Evolutionary conservation across 148 eudicot species (phyloP), one percentile per base, ranked within the genome.

Genomic region (Salicornia ramosissima): DNA sequence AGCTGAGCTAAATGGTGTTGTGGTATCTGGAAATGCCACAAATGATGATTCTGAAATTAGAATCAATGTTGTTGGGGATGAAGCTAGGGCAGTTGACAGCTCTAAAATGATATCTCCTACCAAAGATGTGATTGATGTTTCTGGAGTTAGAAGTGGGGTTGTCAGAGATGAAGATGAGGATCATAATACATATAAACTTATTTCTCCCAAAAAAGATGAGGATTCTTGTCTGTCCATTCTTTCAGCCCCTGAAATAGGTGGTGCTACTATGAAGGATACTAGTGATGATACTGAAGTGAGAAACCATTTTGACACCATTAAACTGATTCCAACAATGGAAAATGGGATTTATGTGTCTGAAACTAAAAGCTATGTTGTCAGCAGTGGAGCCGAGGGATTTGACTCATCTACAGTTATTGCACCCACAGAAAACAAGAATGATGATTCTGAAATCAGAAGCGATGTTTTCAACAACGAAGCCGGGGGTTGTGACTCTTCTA

Each of bases 21-120:
- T 53, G 22, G 68, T 25, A 61, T 67, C 73, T 67, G 73, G 53
- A 64, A 73, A 69, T 68, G 78, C 42, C 60, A 30, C 68, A 54
- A 28, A 50, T 67, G 72, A 46, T 46, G 70, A 55, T 76, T 70
- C 56, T 70, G 60, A 52, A 42, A 30, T 49, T 31, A 63, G 45
- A 25, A 28, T 15, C 30, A 39, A 28, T 40, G 63, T 26, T 36
- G 31, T 19, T 34, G 66, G 15, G 15, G 65, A 60, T 65, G 68
- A 50, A 72, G 59, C 40, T 53, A 53, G 49, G n/a, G 75, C 22
- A 40, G 54, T 73, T 42, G 68, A 65, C 6, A 65, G 6, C 18
- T 65, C 54, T 26, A 46, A 43, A 45, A 14, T 19, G 34, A 45
- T 46, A 6, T 65, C 34, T 46, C 68, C 53, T 15, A 16, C 26